A percentile compares a stretch with the other conserved stretches of the same genome.
These are phyloP conservation scores for Jamesozyma jinghongensis DNA, from an alignment of 805 yeast species.

Conservation along the genomic window DNA sequence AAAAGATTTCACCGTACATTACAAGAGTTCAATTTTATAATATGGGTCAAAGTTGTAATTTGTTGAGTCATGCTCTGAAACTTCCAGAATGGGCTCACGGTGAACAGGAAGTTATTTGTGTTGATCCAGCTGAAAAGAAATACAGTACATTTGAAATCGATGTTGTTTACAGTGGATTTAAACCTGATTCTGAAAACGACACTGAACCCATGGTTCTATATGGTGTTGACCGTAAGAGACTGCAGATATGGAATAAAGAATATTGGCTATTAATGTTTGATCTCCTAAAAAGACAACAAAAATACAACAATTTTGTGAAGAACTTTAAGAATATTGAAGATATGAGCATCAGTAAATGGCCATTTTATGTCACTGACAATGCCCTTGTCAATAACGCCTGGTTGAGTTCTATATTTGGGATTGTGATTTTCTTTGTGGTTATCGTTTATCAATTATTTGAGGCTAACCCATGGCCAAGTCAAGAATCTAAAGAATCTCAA, in stretches of 20 bases:
- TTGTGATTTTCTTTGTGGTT: conserved; percentile 5
- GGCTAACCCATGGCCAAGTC: conserved; percentile 13
- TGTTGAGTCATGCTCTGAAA: conserved; percentile 62
- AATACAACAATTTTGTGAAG: conserved; percentile 16
- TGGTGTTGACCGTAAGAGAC: neutral
- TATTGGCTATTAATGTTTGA: conserved; percentile 7
- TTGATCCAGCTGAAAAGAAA: conserved; percentile 47
- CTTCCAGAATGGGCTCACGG: conserved; percentile 79
- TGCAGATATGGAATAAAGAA: neutral
- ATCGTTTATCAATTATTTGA: neutral
- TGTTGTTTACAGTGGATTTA: neutral
- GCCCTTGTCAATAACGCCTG: conserved; percentile 10
- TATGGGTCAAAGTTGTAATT: conserved; percentile 54
- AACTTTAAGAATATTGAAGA: conserved; percentile 6
- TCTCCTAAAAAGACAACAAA: conserved; percentile 10
- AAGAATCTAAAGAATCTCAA: conserved; percentile 4
- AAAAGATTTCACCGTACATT: conserved; percentile 53
- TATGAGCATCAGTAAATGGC: conserved; percentile 15
- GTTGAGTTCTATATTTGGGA: conserved; percentile 11
- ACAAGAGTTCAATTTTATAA: conserved; percentile 52
- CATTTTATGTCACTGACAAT: conserved; percentile 7
- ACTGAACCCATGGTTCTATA: neutral
- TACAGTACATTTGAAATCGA: conserved; percentile 4
- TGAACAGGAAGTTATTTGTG: conserved; percentile 85
- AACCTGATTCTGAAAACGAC: neutral